Base-by-base conservation (phyloP, 2,329 filamentous ascomycete species). In the Paraphoma sp. region DNA sequence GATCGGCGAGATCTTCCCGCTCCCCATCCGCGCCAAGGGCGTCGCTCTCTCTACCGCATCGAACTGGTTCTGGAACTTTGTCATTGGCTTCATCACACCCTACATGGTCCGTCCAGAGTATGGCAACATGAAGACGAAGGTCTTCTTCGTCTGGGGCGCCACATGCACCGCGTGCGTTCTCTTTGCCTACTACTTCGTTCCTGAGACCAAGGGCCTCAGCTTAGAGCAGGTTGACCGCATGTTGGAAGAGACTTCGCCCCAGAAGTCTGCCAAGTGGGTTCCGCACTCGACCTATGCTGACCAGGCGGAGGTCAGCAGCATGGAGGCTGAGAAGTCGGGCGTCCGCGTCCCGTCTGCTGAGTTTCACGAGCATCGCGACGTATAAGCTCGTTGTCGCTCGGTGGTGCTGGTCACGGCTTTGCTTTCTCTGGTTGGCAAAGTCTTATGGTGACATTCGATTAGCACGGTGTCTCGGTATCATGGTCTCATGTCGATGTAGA, bases 51-150 rank as follows among this genome's bases (percentile, higher is more conserved):
- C 92, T 41, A 96, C 93, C 8, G 90, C 92, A 59, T 92, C 89
- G 74, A 96, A 96, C 86, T 96, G 92, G 92, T 85, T 95, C 61
- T 95, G 91, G 91, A 95, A 93, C 82, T 92, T 88, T 77, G 79
- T 83, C 76, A 76, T 76, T 48, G 64, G 70, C 31, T 70, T 71
- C 52, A 66, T 72, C 47, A 92, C 89, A 0, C 92, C 92, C 0
- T 95, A 91, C 73, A 86, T 96, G 81, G 88, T 93, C 17, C 65
- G 75, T 0, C 50, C 61, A 38, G 88, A 88, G 5, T 86, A 89
- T 45, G 87, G 87, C 14, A 85, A 91, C 65, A 82, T 96, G 12
- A 75, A 79, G 62, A 74, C 78, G 16, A 83, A 81, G 63, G 81
- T 84, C 17, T 84, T 85, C 73, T 84, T 84, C 68, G 77, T 84